Conservation (phyloP, 352 stramenopile species). For the Globisporangium spinosum region DNA sequence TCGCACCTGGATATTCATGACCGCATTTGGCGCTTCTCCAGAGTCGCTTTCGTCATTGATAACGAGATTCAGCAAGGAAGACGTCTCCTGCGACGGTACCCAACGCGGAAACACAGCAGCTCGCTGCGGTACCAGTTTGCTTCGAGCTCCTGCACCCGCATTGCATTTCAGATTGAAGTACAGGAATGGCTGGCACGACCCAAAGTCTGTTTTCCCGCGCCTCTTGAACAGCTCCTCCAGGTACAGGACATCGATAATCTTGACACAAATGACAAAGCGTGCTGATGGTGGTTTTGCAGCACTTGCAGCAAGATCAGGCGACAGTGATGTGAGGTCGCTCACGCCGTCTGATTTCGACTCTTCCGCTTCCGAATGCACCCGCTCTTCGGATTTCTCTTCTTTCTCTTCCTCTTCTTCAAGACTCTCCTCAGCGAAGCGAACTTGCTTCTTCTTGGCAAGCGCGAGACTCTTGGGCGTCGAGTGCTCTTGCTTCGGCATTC, state of each 20-base stretch:
- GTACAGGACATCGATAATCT: conserved; percentile 45
- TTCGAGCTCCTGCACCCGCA: conserved; percentile 23
- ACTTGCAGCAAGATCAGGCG: not conserved
- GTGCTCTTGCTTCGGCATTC: conserved; percentile 1
- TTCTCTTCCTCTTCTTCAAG: conserved; percentile 23
- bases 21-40: conserved; percentile 14
- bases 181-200: conserved; percentile 45
- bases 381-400: conserved; percentile 15
- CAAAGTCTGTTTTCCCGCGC: conserved; percentile 41
- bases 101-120: conserved; percentile 60
- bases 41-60: conserved; percentile 19
- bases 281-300: not conserved
- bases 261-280: conserved; percentile 32
- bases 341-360: not conserved
- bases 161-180: conserved; percentile 36
- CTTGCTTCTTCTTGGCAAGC: conserved; percentile 48
- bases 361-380: not conserved
- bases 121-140: conserved; percentile 42
- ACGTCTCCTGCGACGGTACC: conserved; percentile 35
- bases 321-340: not conserved
- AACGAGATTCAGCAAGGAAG: conserved; percentile 37
- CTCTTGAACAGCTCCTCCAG: conserved; percentile 52
- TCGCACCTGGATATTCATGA: conserved; percentile 58
- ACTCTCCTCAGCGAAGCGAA: conserved; percentile 44
- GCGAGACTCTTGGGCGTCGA: conserved; percentile 2